phyloP scores from a whole-genome alignment of 2,329 filamentous ascomycete species.

The Dactylellina haptotyla region DNA sequence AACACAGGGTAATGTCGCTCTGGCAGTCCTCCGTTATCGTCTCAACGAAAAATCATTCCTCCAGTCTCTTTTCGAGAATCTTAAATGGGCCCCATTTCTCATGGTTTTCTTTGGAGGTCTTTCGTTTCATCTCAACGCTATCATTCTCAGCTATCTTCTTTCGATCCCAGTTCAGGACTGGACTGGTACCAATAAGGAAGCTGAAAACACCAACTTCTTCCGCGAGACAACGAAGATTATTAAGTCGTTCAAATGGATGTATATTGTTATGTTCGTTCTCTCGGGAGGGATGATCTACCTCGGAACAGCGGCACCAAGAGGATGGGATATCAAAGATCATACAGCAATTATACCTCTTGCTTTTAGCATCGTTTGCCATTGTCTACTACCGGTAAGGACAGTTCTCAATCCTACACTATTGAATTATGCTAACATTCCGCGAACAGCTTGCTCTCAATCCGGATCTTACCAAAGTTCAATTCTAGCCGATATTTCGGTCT shows the following conservation, averaged over 20 bases:
- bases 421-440: neutral
- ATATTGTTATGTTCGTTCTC: constrained; percentile 56
- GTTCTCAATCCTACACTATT: neutral
- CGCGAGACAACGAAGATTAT: constrained; percentile 29
- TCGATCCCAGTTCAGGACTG: constrained; percentile 62
- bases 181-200: constrained; percentile 55
- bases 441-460: constrained; percentile 39
- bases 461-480: constrained; percentile 37
- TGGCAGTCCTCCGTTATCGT: constrained; percentile 73
- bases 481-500: neutral
- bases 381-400: constrained; percentile 67
- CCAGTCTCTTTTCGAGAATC: constrained; percentile 66
- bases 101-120: constrained; percentile 64
- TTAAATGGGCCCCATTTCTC: constrained; percentile 72
- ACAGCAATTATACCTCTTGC: constrained; percentile 70
- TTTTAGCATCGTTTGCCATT: constrained; percentile 67
- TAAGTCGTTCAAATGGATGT: constrained; percentile 51
- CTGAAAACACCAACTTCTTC: constrained; percentile 40
- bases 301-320: constrained; percentile 57
- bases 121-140: constrained; percentile 63
- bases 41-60: constrained; percentile 68
- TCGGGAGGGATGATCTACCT: constrained; percentile 58
- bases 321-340: constrained; percentile 70
- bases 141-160: constrained; percentile 64
- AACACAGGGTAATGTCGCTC: constrained; percentile 60